Evolutionary conservation across 306 rosid genomes (phyloP), one percentile per base, ranked within the genome.

Genomic region (Ziziphus jujuba): DNA sequence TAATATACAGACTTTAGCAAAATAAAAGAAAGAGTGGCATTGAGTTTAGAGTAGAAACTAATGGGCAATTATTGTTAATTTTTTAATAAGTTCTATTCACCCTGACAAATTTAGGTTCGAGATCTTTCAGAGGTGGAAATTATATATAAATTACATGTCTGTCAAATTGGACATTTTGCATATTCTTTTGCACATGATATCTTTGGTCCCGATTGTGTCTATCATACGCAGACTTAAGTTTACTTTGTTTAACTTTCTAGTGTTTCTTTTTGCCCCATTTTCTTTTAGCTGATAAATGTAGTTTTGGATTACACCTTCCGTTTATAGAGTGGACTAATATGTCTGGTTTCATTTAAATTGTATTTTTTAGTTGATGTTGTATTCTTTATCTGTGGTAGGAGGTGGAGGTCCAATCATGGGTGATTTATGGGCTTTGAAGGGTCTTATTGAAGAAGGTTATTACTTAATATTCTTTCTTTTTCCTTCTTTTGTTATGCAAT

Each of bases 381-480:
- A 77, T 28, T 54, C 56, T 65, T 74, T 52, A n/a, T 67, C 72
- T 72, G 54, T 40, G 71, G 74, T 73, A 93, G 98, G 97, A 69
- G 98, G 97, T 58, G 96, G 97, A 40, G 97, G 98, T 76, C 95
- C 98, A n/a, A 90, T 93, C 60, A 83, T 93, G 98, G 91, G 96
- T 66, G 97, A 92, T 82, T 88, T 93, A 74, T 93, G 98, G 98
- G 98, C 97, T 33, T 79, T 93, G 83, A 93, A 90, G 79, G 97
- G 98, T 73, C 89, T 93, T 54, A 80, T 93, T 59, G 98, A 86
- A 63, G 97, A 82, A 86, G 95, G 96, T 93, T 59, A 61, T 69
- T 25, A 54, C 45, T 70, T 45, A 47, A 64, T 28, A 8, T 66
- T 72, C 22, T 50, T 25, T 36, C 73, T 23, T 44, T 20, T 17